A percentile compares a stretch with the other conserved stretches of the same genome.
Conservation (phyloP, 352 stramenopile genomes). For the Phytopythium vexans region DNA sequence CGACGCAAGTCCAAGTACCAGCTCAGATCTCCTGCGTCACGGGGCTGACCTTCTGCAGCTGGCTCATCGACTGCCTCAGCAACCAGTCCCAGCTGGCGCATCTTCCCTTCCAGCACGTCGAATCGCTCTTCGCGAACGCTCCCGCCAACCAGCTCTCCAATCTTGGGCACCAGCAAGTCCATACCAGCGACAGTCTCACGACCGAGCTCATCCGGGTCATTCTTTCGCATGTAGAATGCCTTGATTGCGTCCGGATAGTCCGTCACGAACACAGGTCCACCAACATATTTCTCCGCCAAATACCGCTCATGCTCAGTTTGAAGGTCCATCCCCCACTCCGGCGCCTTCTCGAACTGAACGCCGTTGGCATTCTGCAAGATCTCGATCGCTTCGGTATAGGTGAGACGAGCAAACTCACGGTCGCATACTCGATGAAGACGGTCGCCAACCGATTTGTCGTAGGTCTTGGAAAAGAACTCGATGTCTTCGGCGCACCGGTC, state of each 20-base stretch:
- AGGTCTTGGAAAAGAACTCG: conserved; percentile 92
- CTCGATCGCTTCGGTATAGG: conserved; percentile 94
- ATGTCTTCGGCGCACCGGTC: conserved; percentile 90
- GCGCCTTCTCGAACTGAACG: conserved; percentile 80
- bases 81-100: conserved; percentile 49
- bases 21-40: conserved; percentile 62
- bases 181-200: conserved; percentile 96
- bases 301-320: conserved; percentile 97
- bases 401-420: conserved; percentile 90
- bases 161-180: conserved; percentile 96
- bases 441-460: conserved; percentile 77
- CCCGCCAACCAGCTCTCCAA: conserved; percentile 96
- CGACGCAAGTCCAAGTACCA: conserved; percentile 98
- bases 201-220: conserved; percentile 67
- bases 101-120: conserved; percentile 83
- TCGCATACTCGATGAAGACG: conserved; percentile 82
- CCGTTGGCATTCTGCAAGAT: conserved; percentile 84
- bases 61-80: conserved; percentile 76
- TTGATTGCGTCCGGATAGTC: conserved; percentile 98
- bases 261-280: conserved; percentile 94
- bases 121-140: conserved; percentile 95
- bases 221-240: conserved; percentile 99
- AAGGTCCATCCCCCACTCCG: conserved; percentile 95
- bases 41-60: conserved; percentile 1
- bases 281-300: conserved; percentile 86